Percentiles rank a stretch among this genome's conserved stretches.
phyloP scores from a whole-genome alignment of 139 green algal species.

The Volvox africanus region DNA sequence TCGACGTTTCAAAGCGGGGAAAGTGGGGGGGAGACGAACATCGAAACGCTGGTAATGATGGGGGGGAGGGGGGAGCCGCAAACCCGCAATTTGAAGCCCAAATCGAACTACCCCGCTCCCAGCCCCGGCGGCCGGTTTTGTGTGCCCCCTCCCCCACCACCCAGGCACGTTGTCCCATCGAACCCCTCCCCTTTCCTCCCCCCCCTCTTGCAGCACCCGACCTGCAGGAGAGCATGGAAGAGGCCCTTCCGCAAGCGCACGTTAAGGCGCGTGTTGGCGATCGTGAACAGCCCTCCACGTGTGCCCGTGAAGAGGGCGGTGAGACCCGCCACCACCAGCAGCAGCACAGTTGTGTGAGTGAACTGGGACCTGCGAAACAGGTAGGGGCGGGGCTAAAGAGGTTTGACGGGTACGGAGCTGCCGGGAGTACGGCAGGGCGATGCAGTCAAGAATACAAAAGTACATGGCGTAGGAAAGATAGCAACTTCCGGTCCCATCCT shows the following conservation, averaged over 20 bases:
- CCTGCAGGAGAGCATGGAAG: constrained; percentile 73
- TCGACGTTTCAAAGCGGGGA: too few relatives aligned
- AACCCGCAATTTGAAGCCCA: too few relatives aligned
- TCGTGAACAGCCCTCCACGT: constrained; percentile 82
- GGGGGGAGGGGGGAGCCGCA: not conserved
- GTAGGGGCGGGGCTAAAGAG: too few relatives aligned
- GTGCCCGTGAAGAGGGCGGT: constrained; percentile 81
- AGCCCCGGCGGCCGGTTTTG: too few relatives aligned
- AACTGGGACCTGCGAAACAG: constrained; percentile 61
- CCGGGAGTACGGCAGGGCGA: too few relatives aligned
- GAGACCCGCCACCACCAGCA: constrained; percentile 71
- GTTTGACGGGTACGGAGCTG: too few relatives aligned
- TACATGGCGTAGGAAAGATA: not conserved
- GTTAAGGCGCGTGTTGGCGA: constrained; percentile 71
- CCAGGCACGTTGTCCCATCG: too few relatives aligned
- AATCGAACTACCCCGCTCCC: too few relatives aligned
- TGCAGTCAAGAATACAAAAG: not conserved
- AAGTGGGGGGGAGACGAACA: not conserved
- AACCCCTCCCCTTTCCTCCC: not conserved
- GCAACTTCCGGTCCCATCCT: not conserved
- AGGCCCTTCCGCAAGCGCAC: constrained; percentile 67
- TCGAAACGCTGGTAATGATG: too few relatives aligned
- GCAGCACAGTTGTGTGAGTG: constrained; percentile 62
- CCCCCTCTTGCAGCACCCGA: not conserved
- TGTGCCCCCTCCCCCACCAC: not conserved